Evolutionary conservation across 2,329 filamentous ascomycete genomes (phyloP).

Genomic region (Fusarium veterinarium): DNA sequence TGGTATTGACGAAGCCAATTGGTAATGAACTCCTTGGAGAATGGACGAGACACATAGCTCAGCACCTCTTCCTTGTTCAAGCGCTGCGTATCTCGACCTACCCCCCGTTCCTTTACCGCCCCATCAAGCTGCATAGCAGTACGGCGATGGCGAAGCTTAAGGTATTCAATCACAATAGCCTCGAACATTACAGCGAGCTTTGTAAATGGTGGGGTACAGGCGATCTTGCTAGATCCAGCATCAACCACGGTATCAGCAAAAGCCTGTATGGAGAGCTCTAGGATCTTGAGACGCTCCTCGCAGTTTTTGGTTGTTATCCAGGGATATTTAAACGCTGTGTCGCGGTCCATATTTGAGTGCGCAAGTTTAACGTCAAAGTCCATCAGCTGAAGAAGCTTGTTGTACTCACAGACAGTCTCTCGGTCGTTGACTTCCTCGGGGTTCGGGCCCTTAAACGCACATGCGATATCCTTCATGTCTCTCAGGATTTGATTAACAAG

Average conservation of each 20-base stretch:
- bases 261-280: background rate
- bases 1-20: background rate
- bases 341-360: background rate
- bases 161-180: background rate
- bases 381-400: accelerated
- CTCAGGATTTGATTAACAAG: accelerated
- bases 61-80: background rate
- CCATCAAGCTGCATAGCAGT: background rate
- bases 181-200: background rate
- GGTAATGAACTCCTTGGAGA: background rate
- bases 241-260: background rate
- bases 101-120: accelerated
- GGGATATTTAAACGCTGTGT: accelerated
- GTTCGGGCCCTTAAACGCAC: accelerated
- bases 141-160: background rate
- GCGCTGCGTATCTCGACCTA: background rate
- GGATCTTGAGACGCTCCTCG: background rate
- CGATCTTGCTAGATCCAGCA: accelerated
- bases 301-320: background rate
- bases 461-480: background rate
- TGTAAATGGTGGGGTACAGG: background rate
- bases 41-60: background rate
- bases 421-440: accelerated
- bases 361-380: background rate
- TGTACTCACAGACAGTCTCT: accelerated